Conservation (phyloP, 176 grass and related monocot genomes). For the Aegilops speltoides region DNA sequence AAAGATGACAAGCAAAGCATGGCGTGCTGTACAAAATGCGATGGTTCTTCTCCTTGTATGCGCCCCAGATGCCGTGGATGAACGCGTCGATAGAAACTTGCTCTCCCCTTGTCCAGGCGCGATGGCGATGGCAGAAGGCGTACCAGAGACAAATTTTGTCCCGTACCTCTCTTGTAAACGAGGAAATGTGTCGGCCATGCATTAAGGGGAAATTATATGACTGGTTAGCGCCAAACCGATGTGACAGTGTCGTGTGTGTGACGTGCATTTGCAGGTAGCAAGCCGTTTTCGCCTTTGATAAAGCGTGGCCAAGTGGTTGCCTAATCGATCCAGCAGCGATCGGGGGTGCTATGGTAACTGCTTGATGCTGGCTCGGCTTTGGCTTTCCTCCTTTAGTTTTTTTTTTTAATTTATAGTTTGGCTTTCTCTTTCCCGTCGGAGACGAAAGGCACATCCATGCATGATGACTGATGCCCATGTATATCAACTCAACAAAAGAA, state of each 20-base stretch:
- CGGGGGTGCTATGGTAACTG: background rate
- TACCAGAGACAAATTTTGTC: background rate
- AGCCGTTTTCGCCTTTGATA: conserved; percentile 45
- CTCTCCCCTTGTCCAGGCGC: background rate
- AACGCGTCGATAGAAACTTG: background rate
- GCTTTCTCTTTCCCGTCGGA: background rate
- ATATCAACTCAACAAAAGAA: background rate
- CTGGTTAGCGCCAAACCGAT: background rate
- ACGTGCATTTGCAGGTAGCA: background rate
- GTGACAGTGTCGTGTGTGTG: background rate
- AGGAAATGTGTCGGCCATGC: background rate
- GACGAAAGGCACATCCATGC: conserved; percentile 31
- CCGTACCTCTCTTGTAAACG: background rate
- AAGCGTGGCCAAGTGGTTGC: conserved; percentile 20
- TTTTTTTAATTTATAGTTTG: background rate
- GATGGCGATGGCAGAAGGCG: background rate
- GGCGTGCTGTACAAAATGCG: no score
- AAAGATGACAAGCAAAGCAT: no score
- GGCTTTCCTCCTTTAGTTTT: background rate
- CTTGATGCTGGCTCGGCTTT: background rate
- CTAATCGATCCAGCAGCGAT: background rate
- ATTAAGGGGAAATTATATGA: background rate
- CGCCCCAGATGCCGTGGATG: background rate
- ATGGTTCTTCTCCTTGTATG: no score
- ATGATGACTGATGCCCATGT: background rate